These are phyloP conservation scores for Xylaria sp. DNA, from an alignment of 2,329 filamentous ascomycete species.

Conservation along the genomic window DNA sequence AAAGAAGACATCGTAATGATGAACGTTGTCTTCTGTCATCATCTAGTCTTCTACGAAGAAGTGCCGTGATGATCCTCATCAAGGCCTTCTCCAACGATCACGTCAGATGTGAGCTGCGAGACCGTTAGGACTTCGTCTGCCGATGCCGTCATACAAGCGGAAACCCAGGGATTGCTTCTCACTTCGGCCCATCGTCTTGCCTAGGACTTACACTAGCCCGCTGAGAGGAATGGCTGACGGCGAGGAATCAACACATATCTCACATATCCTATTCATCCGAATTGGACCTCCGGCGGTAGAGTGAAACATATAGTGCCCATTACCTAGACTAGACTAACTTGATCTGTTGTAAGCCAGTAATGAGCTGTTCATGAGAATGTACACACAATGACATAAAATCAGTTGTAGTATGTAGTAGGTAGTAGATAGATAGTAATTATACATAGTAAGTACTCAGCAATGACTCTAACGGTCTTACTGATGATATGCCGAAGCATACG, in stretches of 20 bases:
- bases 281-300: background rate
- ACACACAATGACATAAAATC: background rate
- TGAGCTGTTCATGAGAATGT: background rate
- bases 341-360: background rate
- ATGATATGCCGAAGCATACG: background rate
- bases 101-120: constrained; percentile 30
- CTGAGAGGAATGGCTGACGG: constrained; percentile 5
- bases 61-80: constrained; percentile 33
- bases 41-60: constrained; percentile 8
- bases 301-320: background rate
- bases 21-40: background rate
- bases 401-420: background rate
- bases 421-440: background rate
- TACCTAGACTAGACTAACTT: background rate
- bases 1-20: constrained; percentile 5
- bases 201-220: background rate
- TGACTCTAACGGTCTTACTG: background rate
- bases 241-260: background rate
- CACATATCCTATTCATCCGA: constrained; percentile 15
- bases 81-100: constrained; percentile 20
- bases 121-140: constrained; percentile 3
- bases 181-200: constrained; percentile 18
- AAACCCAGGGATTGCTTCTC: constrained; percentile 10
- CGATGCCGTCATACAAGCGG: constrained; percentile 22
- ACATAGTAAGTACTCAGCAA: background rate